phyloP scores from a whole-genome alignment of 805 yeast genomes.

The Pichia sporocuriosa region DNA sequence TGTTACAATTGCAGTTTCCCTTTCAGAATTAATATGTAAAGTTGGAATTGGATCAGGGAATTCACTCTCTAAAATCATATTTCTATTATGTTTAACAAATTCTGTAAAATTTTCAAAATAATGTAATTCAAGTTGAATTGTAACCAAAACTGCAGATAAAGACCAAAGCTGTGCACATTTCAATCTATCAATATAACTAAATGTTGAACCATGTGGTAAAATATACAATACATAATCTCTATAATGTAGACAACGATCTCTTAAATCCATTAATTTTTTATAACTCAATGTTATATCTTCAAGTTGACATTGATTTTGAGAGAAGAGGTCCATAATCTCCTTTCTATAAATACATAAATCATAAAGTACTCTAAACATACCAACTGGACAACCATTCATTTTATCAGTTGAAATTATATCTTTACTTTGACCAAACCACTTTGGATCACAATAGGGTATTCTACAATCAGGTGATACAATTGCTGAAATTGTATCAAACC shows the following conservation, averaged over 20 bases:
- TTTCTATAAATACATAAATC: slow-evolving; percentile 6
- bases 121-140: slow-evolving; percentile 9
- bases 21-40: slow-evolving; percentile 16
- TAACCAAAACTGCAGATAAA: slow-evolving; percentile 25
- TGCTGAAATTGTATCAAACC: slow-evolving; percentile 56
- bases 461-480: slow-evolving; percentile 52
- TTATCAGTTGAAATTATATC: slow-evolving; percentile 41
- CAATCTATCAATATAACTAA: slow-evolving; percentile 35
- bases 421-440: slow-evolving; percentile 43
- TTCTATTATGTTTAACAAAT: slow-evolving; percentile 5
- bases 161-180: slow-evolving; percentile 56
- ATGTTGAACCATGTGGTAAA: slow-evolving; percentile 18
- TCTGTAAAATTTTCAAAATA: slow-evolving; percentile 4
- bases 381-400: slow-evolving; percentile 59
- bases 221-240: slow-evolving; percentile 38
- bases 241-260: slow-evolving; percentile 29
- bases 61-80: not conserved
- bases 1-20: slow-evolving; percentile 29
- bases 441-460: slow-evolving; percentile 44
- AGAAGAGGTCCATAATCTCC: slow-evolving; percentile 3
- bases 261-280: slow-evolving; percentile 4
- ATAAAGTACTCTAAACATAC: slow-evolving; percentile 39
- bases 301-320: not conserved
- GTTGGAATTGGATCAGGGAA: slow-evolving; percentile 11
- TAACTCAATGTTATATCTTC: not conserved